Base-by-base conservation (phyloP, 2,329 filamentous ascomycete genomes). In the Diplodia intermedia region DNA sequence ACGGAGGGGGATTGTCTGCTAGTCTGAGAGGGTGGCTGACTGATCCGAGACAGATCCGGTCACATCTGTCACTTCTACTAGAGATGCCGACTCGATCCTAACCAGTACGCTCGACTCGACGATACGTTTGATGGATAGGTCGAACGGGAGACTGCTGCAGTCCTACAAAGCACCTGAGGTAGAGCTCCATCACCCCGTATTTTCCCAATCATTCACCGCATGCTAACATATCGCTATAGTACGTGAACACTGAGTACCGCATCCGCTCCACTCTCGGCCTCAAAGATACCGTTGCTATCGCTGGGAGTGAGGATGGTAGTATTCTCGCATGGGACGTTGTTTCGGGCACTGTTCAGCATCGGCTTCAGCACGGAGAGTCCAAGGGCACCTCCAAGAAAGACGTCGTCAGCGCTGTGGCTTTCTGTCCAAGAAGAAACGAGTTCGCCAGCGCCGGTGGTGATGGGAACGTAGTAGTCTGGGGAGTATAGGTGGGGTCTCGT, bases 311-410 rank as follows among this genome's bases (percentile, higher is more conserved):
- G 79, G 83, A 90, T 69, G 91, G 91, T 2, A 84, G 84, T 73
- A 79, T 93, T 8, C 89, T 90, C 82, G 92, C 88, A 1, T 98
- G 94, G 94, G 93, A 97, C 80, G 81, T 97, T 23, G 77, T 97
- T 66, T 90, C 86, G 6, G 94, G 92, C 1, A 86, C 89, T 66
- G 76, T 91, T 62, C 83, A 88, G 68, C 87, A 90, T 38, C 87
- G 83, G 71, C 79, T 97, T 6, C 79, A 77, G 43, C 83, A 85
- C 69, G 76, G 75, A 4, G 72, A 75, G 55, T 74, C 75, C 72
- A 74, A 72, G n/a, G 75, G 75, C 40, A 67, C 73, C 4, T 71
- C 71, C 52, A 82, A 82, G 71, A 82, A 78, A 68, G 79, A 83
- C 55, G 78, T 85, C 9, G 83, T 84, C 2, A 80, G 79, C 71